Conservation (phyloP, 805 yeast genomes). For the Wickerhamomyces xylosicus region DNA sequence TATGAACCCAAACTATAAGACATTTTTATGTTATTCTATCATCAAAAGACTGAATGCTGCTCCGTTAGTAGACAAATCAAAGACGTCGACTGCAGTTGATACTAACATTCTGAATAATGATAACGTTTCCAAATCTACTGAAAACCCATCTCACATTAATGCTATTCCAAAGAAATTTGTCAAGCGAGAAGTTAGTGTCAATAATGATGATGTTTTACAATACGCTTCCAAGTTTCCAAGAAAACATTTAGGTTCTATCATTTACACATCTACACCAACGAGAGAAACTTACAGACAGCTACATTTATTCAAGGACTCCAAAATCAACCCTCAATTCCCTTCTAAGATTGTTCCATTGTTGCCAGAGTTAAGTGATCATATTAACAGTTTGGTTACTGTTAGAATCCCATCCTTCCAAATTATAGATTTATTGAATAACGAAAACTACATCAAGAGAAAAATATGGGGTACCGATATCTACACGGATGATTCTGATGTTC, state of each 20-base stretch:
- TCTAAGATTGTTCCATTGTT: constrained; percentile 17
- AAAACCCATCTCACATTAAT: background rate
- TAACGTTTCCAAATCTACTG: background rate
- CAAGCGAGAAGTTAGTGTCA: constrained; percentile 20
- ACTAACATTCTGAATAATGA: background rate
- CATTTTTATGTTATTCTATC: constrained; percentile 19
- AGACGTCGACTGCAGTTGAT: no score
- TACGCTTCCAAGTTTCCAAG: constrained; percentile 33
- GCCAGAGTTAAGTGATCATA: constrained; percentile 26
- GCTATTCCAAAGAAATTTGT: constrained; percentile 15
- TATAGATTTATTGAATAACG: constrained; percentile 16
- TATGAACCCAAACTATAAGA: constrained; percentile 18
- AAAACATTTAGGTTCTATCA: constrained; percentile 39
- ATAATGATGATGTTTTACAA: constrained; percentile 29
- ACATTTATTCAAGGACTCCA: constrained; percentile 4
- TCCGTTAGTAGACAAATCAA: constrained; percentile 9
- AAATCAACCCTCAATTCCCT: no score
- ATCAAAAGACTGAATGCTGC: constrained; percentile 19
- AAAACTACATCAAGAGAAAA: constrained; percentile 20
- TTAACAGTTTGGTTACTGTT: constrained; percentile 27
- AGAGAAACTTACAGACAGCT: constrained; percentile 23
- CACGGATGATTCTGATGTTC: constrained; percentile 86
- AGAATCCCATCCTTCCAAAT: constrained; percentile 19
- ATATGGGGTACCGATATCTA: constrained; percentile 92
- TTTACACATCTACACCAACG: constrained; percentile 50